Base-by-base conservation (phyloP, 805 yeast species). In the Myxozyma nipponensis region DNA sequence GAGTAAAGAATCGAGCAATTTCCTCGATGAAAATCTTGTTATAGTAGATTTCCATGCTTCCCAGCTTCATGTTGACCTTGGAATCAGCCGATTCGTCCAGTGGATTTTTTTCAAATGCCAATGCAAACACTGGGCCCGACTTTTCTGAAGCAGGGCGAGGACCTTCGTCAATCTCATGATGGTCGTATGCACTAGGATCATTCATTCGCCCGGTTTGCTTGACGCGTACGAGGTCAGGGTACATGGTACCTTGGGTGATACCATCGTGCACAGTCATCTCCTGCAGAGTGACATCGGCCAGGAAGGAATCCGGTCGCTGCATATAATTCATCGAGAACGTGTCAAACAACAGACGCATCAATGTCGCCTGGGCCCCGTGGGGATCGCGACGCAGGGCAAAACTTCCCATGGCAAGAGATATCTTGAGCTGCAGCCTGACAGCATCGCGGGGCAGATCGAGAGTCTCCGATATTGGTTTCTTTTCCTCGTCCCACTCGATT, bases 181-280 rank as follows among this genome's bases (percentile, higher is more conserved):
- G 44, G 4, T 41, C 36, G 30, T 32, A 39, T 4, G 45, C 36
- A 10, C 39, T 30, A 5, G 49, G 26, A 35, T 35, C 38, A 17
- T 18, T 35, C 6, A 35, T 17, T 38, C 26, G 44, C 24, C 23
- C 48, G 23, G 39, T 34, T 38, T 83, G 82, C 59, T 86, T 86
- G 19, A 88, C 95, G 63, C 90, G 85, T 10, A 90, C 93, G 53
- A 90, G 79, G 58, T 88, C 91, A 57, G 85, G 88, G 67, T 87
- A 90, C n/a, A 88, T 68, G 0, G 95, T 79, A 2, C 79, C 74
- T 0, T 79, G 78, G 0, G 95, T 82, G 2, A 62, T 57, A 3
- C 95, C 90, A 70, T 93, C 98, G 62, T 87, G 93, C 10, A 95
- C 83, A 52, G 82, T 77, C 62, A 93, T 79, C 63, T 88, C 95